Conservation (phyloP, 768 basidiomycete species). For the Lactarius pseudohatsudake region DNA sequence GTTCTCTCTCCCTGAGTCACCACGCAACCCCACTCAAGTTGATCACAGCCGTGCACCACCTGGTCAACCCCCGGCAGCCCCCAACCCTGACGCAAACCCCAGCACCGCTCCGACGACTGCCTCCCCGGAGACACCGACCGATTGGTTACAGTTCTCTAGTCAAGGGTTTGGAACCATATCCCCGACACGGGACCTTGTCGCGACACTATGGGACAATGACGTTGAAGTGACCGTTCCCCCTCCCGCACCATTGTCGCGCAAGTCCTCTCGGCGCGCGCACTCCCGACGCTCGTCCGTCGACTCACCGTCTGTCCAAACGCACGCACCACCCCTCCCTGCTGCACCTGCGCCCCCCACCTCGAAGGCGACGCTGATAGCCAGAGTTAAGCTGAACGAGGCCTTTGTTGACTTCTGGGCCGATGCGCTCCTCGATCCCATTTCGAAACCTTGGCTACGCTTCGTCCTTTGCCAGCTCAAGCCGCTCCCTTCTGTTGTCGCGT, state of each 20-base stretch:
- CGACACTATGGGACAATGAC: slow-evolving; percentile 59
- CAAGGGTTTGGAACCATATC: slow-evolving; percentile 54
- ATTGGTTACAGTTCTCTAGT: slow-evolving; percentile 70
- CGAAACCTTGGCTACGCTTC: slow-evolving; percentile 65
- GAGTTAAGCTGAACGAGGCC: slow-evolving; percentile 72
- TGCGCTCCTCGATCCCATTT: slow-evolving; percentile 65
- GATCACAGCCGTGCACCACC: slow-evolving; percentile 17
- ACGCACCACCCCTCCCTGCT: slow-evolving; percentile 10
- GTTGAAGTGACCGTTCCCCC: slow-evolving; percentile 52
- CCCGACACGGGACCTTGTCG: slow-evolving; percentile 47
- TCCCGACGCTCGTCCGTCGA: slow-evolving; percentile 34
- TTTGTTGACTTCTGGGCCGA: slow-evolving; percentile 85
- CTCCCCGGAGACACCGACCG: slow-evolving; percentile 39
- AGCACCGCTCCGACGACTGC: slow-evolving; percentile 34
- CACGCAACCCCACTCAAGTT: slow-evolving; percentile 6
- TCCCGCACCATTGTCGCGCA: slow-evolving; percentile 32
- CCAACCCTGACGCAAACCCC: slow-evolving; percentile 33
- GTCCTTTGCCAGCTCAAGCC: slow-evolving; percentile 67
- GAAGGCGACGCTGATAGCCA: slow-evolving; percentile 45
- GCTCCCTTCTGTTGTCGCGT: slow-evolving; percentile 28
- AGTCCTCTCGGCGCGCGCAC: slow-evolving; percentile 35
- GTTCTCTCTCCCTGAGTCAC: slow-evolving; percentile 19
- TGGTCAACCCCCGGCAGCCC: background rate
- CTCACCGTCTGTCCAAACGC: slow-evolving; percentile 16
- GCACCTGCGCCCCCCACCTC: slow-evolving; percentile 22